These are phyloP conservation scores for Warburgia ugandensis DNA, from an alignment of 164 flowering plant species.

Conservation along the genomic window DNA sequence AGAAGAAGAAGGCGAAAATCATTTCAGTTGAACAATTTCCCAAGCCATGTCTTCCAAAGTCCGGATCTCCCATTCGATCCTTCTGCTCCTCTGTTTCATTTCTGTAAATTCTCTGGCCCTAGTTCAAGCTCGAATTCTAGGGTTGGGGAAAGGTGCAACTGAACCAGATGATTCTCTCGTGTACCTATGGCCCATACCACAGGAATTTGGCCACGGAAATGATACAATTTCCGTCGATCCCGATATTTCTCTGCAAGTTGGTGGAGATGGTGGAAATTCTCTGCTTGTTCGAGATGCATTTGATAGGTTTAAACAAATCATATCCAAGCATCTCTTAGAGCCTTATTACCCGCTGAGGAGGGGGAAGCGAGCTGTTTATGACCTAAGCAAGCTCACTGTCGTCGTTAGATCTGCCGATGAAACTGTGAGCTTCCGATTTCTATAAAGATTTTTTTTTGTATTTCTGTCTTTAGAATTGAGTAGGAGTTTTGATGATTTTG, in stretches of 20 bases:
- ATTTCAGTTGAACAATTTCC: no score
- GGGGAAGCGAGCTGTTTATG: slow-evolving; percentile 25
- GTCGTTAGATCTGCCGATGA: slow-evolving; percentile 24
- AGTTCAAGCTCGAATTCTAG: no score
- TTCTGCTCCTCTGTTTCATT: no score
- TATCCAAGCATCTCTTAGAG: slow-evolving; percentile 46
- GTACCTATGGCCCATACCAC: slow-evolving; percentile 81
- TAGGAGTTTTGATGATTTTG: not conserved
- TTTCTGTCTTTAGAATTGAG: not conserved
- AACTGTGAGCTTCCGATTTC: slow-evolving; percentile 14
- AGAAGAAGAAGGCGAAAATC: no score
- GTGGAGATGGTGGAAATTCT: slow-evolving; percentile 48
- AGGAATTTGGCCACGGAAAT: slow-evolving; percentile 46
- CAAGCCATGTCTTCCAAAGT: no score
- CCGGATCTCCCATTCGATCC: no score
- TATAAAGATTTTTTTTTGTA: not conserved
- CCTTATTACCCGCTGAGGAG: slow-evolving; percentile 11
- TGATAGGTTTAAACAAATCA: slow-evolving; percentile 43
- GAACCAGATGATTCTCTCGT: no score
- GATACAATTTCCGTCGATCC: slow-evolving; percentile 67
- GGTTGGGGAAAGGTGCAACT: no score
- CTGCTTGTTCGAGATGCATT: slow-evolving; percentile 49
- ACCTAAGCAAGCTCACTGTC: slow-evolving; percentile 30
- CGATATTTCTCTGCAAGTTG: slow-evolving; percentile 37
- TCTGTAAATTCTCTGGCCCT: no score